These are phyloP conservation scores for Pilobolus umbonatus DNA, from an alignment of 192 early-diverging fungal species.

Conservation along the genomic window DNA sequence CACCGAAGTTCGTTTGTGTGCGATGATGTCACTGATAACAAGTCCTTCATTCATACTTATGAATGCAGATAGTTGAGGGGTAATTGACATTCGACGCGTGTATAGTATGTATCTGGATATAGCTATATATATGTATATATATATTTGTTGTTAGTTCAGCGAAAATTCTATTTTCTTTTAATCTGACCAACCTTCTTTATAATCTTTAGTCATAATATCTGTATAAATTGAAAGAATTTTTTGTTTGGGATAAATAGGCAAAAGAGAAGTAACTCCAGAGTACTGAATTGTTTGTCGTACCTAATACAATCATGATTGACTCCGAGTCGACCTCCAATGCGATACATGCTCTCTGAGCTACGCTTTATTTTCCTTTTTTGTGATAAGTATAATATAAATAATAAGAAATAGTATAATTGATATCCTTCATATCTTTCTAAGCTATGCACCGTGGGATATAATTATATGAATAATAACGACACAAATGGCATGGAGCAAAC, in stretches of 20 bases:
- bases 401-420: no score
- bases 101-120: slow-evolving; percentile 13
- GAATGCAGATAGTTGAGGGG: slow-evolving; percentile 7
- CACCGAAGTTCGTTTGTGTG: slow-evolving; percentile 9
- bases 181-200: slow-evolving; percentile 9
- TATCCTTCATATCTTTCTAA: no score
- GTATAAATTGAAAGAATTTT: slow-evolving; percentile 8
- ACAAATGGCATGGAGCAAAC: no score
- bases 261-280: slow-evolving; percentile 5
- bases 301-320: no score
- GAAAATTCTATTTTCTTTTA: slow-evolving; percentile 11
- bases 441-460: no score
- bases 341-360: no score
- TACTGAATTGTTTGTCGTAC: neutral
- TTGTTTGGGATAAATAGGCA: slow-evolving; percentile 11
- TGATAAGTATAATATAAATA: no score
- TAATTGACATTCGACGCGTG: slow-evolving; percentile 6
- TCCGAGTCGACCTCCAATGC: no score
- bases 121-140: slow-evolving; percentile 12
- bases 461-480: no score
- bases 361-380: no score
- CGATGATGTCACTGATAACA: slow-evolving; percentile 5
- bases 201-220: slow-evolving; percentile 12
- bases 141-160: slow-evolving; percentile 11
- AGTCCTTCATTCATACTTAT: slow-evolving; percentile 5